A percentile compares a stretch with the other conserved stretches of the same genome.
Conservation (phyloP, 2,329 filamentous ascomycete species). For the Byssochlamys sp. region DNA sequence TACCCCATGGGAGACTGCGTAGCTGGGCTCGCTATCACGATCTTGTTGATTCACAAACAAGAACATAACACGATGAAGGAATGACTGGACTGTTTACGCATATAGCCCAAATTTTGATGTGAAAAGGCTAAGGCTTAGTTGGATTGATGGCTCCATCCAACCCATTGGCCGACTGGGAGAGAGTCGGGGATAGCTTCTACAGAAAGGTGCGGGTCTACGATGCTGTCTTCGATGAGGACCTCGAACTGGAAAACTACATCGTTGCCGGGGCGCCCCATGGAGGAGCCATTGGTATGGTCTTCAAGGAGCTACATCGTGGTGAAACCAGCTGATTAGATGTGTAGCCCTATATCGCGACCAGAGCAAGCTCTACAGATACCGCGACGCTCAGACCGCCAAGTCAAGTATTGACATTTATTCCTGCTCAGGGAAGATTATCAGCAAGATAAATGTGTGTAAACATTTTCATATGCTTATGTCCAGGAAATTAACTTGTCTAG, state of each 20-base stretch:
- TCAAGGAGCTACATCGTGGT: not conserved
- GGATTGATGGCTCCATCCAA: slow-evolving; percentile 41
- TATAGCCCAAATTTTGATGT: not conserved
- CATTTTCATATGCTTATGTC: not conserved
- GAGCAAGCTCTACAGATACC: slow-evolving; percentile 68
- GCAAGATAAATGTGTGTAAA: slow-evolving; percentile 54
- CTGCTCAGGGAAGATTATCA: slow-evolving; percentile 78
- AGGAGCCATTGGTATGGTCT: slow-evolving; percentile 71
- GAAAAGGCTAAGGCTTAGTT: not conserved
- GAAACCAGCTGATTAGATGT: slow-evolving; percentile 2
- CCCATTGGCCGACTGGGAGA: slow-evolving; percentile 86
- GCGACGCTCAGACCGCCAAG: slow-evolving; percentile 61
- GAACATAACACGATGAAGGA: not conserved
- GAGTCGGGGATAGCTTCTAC: slow-evolving; percentile 86
- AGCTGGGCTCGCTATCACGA: not conserved
- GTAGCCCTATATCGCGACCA: slow-evolving; percentile 82
- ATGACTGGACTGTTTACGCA: not conserved
- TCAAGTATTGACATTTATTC: slow-evolving; percentile 90
- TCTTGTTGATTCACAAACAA: not conserved
- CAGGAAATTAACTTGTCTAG: slow-evolving; percentile 25
- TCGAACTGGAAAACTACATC: slow-evolving; percentile 90
- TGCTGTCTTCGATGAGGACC: slow-evolving; percentile 79
- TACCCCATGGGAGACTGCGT: not conserved
- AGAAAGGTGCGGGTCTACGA: slow-evolving; percentile 90
- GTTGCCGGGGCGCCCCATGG: slow-evolving; percentile 86